Base-by-base conservation (phyloP, 352 stramenopile genomes). In the Stephanocyclus meneghinianus region DNA sequence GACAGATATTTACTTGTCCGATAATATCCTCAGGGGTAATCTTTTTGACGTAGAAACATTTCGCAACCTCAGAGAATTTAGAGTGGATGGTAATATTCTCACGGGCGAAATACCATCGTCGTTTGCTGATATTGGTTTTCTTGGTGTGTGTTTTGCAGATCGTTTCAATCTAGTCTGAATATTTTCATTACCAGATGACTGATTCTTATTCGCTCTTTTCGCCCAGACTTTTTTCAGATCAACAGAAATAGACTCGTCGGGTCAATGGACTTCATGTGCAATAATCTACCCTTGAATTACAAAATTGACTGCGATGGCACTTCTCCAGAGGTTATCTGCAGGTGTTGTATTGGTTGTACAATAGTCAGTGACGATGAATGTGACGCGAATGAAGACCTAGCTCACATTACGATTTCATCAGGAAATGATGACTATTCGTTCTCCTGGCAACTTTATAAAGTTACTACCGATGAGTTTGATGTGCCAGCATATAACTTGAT, bases 311-410 rank as follows among this genome's bases (percentile, higher is more conserved):
- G 57, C 35, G 37, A 48, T 50, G 57, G 32, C 35, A 51, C 2
- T 16, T 13, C 15, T 51, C 57, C 57, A 5, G 57, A 65, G 26
- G 57, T 65, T 30, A 51, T 50, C 15, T 65, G 57, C 57, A 51
- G 35, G 0, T 65, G 57, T 37, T 65, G 57, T 50, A 15, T 65
- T 32, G 57, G 57, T 16, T 65, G 57, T 18, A 51, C 57, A 51
- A 65, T 65, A 42, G 18, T 65, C 15, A n/a, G 57, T n/a, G 57
- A 65, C 29, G 57, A 65, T 32, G 15, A 21, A 48, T 65, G 57
- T 18, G 35, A 29, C 2, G 16, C 29, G 30, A 50, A 51, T 51
- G 32, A 48, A 18, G 57, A 51, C 1, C 11, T 65, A 5, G 57
- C 57, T 16, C 30, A 7, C 13, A 50, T 65, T 11, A 51, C 57